Percentiles rank a stretch among this genome's conserved stretches.
Conservation (phyloP, 768 basidiomycete species). For the Steccherinum ochraceum region DNA sequence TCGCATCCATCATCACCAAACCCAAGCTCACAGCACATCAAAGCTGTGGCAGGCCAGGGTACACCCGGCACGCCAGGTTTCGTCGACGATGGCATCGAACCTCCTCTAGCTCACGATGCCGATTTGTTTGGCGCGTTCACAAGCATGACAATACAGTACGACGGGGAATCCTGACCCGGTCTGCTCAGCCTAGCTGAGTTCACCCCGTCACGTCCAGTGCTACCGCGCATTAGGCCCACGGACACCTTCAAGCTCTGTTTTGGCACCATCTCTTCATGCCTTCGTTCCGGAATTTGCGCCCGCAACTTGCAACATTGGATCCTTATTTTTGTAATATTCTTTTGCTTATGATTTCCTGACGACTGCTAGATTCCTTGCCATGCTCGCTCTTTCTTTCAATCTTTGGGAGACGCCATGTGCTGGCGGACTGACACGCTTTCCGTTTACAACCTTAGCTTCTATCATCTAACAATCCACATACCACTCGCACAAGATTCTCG, state of each 20-base stretch:
- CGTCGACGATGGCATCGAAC: conserved; percentile 38
- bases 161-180: conserved; percentile 57
- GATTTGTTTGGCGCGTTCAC: conserved; percentile 87
- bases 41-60: conserved; percentile 30
- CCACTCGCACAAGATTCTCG: background rate
- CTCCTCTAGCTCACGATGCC: conserved; percentile 28
- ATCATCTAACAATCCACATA: background rate
- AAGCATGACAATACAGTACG: conserved; percentile 84
- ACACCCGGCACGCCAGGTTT: conserved; percentile 32
- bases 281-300: background rate
- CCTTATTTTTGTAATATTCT: background rate
- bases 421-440: background rate
- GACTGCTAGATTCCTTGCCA: background rate
- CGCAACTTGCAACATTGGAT: background rate
- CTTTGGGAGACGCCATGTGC: background rate
- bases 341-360: background rate
- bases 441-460: background rate
- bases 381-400: background rate
- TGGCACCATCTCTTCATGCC: background rate
- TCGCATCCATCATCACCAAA: background rate
- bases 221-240: background rate
- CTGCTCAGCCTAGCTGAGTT: too few species aligned
- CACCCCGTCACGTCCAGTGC: background rate
- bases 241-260: background rate
- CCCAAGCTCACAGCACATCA: conserved; percentile 14